Conservation (phyloP, 1,284 basidiomycete genomes). For the Cutaneotrichosporon sp. region DNA sequence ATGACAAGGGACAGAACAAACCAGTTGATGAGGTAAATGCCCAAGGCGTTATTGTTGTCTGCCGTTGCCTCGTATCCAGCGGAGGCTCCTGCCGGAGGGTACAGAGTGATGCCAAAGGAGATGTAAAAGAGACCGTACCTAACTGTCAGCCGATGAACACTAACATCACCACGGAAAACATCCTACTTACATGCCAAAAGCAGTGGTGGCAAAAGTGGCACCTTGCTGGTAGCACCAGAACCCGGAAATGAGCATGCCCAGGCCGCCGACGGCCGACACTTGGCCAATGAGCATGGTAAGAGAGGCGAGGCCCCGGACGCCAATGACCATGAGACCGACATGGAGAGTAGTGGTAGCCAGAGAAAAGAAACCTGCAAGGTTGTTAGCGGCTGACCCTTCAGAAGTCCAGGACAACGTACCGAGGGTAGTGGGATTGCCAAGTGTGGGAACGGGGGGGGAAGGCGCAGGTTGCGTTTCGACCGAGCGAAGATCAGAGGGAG, state of each 20-base stretch:
- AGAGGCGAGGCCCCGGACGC: constrained; percentile 6
- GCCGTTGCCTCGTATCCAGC: constrained; percentile 4
- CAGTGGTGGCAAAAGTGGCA: constrained; percentile 10
- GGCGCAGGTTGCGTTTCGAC: not conserved
- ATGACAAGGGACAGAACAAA: constrained; percentile 13
- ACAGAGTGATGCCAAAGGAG: constrained; percentile 13
- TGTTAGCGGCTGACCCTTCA: not conserved
- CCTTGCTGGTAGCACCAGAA: constrained; percentile 16
- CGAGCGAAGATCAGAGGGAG: not conserved
- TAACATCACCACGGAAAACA: not conserved
- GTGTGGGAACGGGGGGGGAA: not conserved
- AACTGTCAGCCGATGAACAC: not conserved
- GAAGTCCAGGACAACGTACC: not conserved
- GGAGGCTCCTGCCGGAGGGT: constrained; percentile 8
- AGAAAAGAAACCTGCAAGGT: constrained; percentile 10
- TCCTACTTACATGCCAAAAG: constrained; percentile 11
- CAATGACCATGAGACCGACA: constrained; percentile 12
- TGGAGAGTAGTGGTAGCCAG: constrained; percentile 14
- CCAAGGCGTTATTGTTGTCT: constrained; percentile 16
- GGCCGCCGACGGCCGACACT: constrained; percentile 10
- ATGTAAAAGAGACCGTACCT: constrained; percentile 18
- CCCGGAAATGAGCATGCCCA: constrained; percentile 19
- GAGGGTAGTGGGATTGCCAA: constrained; percentile 7
- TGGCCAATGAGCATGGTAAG: constrained; percentile 12
- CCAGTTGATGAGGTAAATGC: constrained; percentile 14